These are phyloP conservation scores for Xylariales sp. DNA, from an alignment of 2,329 filamentous ascomycete species.

Conservation along the genomic window DNA sequence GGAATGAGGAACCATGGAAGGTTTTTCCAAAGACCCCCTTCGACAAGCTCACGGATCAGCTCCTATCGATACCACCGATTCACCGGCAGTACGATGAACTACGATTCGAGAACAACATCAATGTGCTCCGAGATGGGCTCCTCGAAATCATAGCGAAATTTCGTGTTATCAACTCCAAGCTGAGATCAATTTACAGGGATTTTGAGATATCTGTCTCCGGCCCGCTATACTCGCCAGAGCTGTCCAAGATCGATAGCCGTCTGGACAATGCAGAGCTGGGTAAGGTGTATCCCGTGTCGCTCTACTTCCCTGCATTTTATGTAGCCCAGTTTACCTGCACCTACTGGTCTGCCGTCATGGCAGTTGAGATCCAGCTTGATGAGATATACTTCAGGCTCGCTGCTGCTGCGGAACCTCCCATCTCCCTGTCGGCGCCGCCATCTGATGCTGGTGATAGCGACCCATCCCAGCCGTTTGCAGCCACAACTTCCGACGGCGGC, in stretches of 20 bases:
- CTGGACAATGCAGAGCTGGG: not conserved
- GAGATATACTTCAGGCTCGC: constrained; percentile 3
- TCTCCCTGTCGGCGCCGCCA: constrained; percentile 2
- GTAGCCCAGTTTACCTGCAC: constrained; percentile 13
- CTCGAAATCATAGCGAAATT: not conserved
- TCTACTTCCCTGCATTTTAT: constrained; percentile 15
- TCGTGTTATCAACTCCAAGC: not conserved
- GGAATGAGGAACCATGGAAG: no score
- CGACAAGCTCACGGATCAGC: constrained; percentile 16
- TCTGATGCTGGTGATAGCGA: not conserved
- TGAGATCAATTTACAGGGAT: constrained; percentile 8
- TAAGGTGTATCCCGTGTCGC: constrained; percentile 14
- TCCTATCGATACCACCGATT: constrained; percentile 12
- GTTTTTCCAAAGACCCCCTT: constrained; percentile 16
- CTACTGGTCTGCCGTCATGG: constrained; percentile 13
- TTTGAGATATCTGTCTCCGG: constrained; percentile 11
- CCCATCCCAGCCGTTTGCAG: no score
- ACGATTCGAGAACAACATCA: not conserved
- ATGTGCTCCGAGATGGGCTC: not conserved
- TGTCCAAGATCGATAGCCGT: constrained; percentile 8
- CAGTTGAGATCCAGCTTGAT: constrained; percentile 11
- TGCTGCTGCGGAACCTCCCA: no score
- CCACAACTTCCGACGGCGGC: no score
- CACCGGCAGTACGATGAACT: constrained; percentile 5
- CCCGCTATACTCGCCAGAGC: constrained; percentile 14